Conservation (phyloP, 345 rosid species). For the Microthlaspi erraticum region DNA sequence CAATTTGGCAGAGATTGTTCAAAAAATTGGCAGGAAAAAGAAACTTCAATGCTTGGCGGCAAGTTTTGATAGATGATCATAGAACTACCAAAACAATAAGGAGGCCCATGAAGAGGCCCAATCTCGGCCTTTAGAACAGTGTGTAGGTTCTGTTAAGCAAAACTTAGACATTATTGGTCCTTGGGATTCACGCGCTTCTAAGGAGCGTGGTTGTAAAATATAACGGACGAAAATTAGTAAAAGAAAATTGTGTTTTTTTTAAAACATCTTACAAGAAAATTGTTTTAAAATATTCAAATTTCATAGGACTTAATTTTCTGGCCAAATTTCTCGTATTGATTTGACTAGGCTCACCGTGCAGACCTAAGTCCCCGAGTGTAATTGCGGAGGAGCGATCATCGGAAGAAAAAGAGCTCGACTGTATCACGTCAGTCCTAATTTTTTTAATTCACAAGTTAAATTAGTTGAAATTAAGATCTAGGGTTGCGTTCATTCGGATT, state of each 20-base stretch:
- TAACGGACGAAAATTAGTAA: not conserved
- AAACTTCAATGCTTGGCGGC: constrained; percentile 26
- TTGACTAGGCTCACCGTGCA: not conserved
- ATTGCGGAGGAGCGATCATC: constrained; percentile 34
- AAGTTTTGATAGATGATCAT: constrained; percentile 26
- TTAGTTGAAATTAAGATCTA: constrained; percentile 1
- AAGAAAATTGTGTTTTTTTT: too few relatives aligned
- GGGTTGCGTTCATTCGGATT: constrained; percentile 24
- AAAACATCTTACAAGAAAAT: not conserved
- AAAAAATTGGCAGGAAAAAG: not conserved
- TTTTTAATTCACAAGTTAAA: not conserved
- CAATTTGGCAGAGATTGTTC: too few relatives aligned
- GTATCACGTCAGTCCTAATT: not conserved
- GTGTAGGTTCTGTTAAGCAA: too few relatives aligned
- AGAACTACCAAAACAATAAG: not conserved
- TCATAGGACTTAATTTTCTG: not conserved
- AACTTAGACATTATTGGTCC: not conserved
- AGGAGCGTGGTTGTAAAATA: constrained; percentile 13
- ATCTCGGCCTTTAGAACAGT: not conserved
- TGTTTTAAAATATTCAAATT: constrained; percentile 13
- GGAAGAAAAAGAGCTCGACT: constrained; percentile 22
- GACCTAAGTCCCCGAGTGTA: constrained; percentile 17
- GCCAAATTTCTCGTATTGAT: not conserved
- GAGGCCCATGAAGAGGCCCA: not conserved
- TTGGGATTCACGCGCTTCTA: not conserved